A percentile compares a stretch with the other conserved stretches of the same genome.
Evolutionary conservation across 2,329 filamentous ascomycete species (phyloP).

Genomic region (Aspergillus glaucus): DNA sequence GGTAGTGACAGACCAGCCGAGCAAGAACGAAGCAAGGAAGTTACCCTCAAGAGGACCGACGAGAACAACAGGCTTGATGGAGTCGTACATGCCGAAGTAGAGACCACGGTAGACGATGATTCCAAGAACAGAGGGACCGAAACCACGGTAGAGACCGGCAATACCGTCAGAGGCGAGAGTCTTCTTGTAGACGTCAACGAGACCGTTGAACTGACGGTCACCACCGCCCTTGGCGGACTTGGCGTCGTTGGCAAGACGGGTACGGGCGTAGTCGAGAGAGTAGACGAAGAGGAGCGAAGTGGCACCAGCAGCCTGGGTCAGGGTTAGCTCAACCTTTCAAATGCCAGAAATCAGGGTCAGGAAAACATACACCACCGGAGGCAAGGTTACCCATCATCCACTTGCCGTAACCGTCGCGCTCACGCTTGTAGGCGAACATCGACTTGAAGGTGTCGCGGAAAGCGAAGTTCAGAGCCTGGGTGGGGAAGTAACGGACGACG

Average conservation of each 20-base stretch:
- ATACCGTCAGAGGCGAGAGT: constrained; percentile 97
- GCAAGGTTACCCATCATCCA: constrained; percentile 99
- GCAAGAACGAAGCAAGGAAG: constrained; percentile 98
- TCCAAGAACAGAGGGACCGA: constrained; percentile 98
- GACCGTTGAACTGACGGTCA: constrained; percentile 99
- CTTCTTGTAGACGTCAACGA: constrained; percentile 99
- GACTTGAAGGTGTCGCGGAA: constrained; percentile 99
- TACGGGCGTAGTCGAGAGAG: constrained; percentile 99
- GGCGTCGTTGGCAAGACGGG: constrained; percentile 99
- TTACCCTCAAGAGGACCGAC: constrained; percentile 87
- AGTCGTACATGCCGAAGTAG: constrained; percentile 99
- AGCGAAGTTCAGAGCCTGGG: constrained; percentile 99
- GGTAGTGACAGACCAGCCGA: constrained; percentile 99
- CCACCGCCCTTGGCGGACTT: constrained; percentile 94
- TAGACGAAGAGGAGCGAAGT: constrained; percentile 99
- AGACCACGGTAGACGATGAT: constrained; percentile 99
- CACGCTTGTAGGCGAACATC: constrained; percentile 99
- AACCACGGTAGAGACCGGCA: constrained; percentile 99
- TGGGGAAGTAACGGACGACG: constrained; percentile 99
- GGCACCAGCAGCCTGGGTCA: constrained; percentile 78
- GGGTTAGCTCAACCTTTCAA: constrained; percentile 5
- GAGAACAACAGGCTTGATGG: constrained; percentile 97
- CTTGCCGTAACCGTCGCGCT: constrained; percentile 93
- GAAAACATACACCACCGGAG: constrained; percentile 87
- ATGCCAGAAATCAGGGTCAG: not conserved